Conservation (phyloP, 441 rosid species). For the Oxalis stricta region DNA sequence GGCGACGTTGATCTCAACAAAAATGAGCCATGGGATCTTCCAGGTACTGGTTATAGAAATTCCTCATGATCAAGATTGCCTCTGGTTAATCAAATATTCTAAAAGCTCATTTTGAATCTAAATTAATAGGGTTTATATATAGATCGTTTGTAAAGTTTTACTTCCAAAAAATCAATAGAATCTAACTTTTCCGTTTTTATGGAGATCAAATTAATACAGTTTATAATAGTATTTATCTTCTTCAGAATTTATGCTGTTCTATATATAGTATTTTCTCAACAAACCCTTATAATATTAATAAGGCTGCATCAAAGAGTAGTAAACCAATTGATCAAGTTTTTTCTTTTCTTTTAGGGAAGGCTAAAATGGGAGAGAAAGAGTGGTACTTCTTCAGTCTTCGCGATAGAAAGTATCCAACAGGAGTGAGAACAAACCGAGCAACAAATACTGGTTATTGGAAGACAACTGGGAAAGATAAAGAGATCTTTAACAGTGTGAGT, state of each 20-base stretch:
- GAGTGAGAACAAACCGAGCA: conserved; percentile 57
- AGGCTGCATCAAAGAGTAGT: not conserved
- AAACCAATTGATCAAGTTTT: not conserved
- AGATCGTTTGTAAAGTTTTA: too few species aligned
- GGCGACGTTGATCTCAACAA: conserved; percentile 67
- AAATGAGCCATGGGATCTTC: conserved; percentile 76
- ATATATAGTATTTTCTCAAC: not conserved
- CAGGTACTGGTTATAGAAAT: conserved; percentile 25
- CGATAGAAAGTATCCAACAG: conserved; percentile 58
- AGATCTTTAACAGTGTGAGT: conserved; percentile 41
- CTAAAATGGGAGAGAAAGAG: conserved; percentile 63
- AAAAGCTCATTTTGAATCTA: too few species aligned
- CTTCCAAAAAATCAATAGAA: too few species aligned
- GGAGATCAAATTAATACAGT: not conserved
- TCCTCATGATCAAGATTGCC: not conserved
- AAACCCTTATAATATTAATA: not conserved
- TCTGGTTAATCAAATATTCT: too few species aligned
- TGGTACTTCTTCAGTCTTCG: conserved; percentile 61
- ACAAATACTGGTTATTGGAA: conserved; percentile 65
- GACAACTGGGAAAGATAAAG: conserved; percentile 65
- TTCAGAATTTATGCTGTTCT: not conserved
- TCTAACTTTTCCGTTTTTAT: too few species aligned
- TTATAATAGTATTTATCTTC: not conserved
- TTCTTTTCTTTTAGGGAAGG: conserved; percentile 28
- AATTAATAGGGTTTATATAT: too few species aligned